A percentile compares a stretch with the other conserved stretches of the same genome.
phyloP scores from a whole-genome alignment of 75 land plant genomes.

The Sequoia sempervirens region DNA sequence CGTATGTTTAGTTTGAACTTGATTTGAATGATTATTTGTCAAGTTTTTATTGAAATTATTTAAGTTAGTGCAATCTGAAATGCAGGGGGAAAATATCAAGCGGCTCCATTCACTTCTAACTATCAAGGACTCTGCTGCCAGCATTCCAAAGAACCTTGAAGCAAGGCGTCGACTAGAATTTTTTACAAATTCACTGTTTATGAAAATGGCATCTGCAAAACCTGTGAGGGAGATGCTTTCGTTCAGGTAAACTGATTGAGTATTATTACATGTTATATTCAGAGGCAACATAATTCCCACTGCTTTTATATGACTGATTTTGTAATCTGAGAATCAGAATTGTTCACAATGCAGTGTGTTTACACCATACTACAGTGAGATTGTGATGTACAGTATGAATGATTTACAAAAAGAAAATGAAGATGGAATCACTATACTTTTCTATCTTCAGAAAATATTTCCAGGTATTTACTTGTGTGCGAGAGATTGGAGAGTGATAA shows the following conservation, averaged over 20 bases:
- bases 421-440: constrained; percentile 87
- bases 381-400: constrained; percentile 70
- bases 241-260: constrained; percentile 59
- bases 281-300: neutral
- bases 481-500: neutral
- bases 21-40: neutral
- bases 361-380: constrained; percentile 93
- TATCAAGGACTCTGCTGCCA: constrained; percentile 86
- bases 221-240: constrained; percentile 87
- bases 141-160: constrained; percentile 83
- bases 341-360: constrained; percentile 71
- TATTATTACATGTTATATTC: neutral
- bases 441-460: constrained; percentile 94
- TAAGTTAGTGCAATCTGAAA: neutral
- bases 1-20: neutral
- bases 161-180: constrained; percentile 88
- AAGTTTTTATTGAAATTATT: neutral
- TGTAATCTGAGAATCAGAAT: neutral
- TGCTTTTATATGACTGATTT: neutral
- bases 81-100: constrained; percentile 58
- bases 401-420: constrained; percentile 74
- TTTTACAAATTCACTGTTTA: constrained; percentile 91
- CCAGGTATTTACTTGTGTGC: constrained; percentile 51
- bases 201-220: constrained; percentile 76
- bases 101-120: constrained; percentile 74